Evolutionary conservation across 148 eudicot genomes (phyloP).

Genomic region (Camellia japonica): DNA sequence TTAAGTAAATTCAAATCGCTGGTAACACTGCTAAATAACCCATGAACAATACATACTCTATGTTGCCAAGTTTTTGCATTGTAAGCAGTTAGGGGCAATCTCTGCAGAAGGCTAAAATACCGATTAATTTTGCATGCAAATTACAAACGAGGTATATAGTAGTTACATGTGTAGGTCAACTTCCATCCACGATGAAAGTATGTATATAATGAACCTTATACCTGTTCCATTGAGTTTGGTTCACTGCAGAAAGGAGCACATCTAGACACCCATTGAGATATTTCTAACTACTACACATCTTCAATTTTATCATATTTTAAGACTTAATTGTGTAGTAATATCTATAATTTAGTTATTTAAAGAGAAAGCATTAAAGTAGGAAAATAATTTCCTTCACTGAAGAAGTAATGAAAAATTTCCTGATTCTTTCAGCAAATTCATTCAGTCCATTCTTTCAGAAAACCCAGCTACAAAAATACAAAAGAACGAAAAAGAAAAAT

Average conservation of each 20-base stretch:
- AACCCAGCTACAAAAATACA: too few species aligned
- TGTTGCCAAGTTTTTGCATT: not conserved
- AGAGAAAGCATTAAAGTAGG: not conserved
- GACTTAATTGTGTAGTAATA: not conserved
- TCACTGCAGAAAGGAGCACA: too few species aligned
- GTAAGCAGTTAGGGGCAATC: not conserved
- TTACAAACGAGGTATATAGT: not conserved
- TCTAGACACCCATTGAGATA: too few species aligned
- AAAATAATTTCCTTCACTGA: not conserved
- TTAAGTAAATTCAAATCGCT: not conserved
- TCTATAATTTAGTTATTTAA: not conserved
- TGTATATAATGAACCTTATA: too few species aligned
- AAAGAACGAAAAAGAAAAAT: not conserved
- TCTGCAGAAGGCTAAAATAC: too few species aligned
- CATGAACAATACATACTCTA: not conserved
- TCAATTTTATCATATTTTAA: not conserved
- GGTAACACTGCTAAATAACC: not conserved
- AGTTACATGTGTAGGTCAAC: too few species aligned
- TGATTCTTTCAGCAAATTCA: not conserved
- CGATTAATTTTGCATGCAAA: not conserved
- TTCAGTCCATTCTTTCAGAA: too few species aligned
- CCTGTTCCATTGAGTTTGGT: too few species aligned
- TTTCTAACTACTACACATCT: too few species aligned
- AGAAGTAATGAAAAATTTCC: not conserved
- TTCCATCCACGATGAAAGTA: too few species aligned